Base-by-base conservation (phyloP, 1,139 yeast genomes). In the Geotrichum aggregatum region DNA sequence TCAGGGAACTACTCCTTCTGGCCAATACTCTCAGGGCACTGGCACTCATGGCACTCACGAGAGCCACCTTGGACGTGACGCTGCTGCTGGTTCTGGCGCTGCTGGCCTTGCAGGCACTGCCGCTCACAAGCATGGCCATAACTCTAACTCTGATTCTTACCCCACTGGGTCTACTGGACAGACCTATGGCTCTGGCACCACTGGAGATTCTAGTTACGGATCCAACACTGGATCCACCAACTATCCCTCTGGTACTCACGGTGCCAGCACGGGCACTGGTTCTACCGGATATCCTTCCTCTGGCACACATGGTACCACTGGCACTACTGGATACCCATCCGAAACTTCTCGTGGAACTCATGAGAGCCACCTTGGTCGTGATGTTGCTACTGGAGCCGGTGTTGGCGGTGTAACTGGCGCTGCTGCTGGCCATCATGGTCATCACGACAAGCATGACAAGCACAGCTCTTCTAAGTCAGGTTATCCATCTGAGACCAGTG, bases 371-470 rank as follows among this genome's bases (percentile, higher is more conserved):
- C 47, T 47, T 40, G 51, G 50, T 21, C 44, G 47, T 19, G 55
- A 46, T 38, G 21, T n/a, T n/a, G 46, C 46, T 19, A 21, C 34
- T 34, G 45, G 42, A 1, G 35, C 26, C 14, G 52, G 49, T 35
- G 52, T 39, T 22, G 40, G 51, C 31, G 57, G 52, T 35, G 48
- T 52, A 16, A 50, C 51, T 24, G 47, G 26, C n/a, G 52, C 42
- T 19, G 46, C 28, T 22, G 21, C 50, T 36, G 24, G 31, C 45
- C 40, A 35, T 18, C 31, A 28, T 24, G 43, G 43, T 13, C 42
- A 44, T 10, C 35, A 44, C 39, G 19, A 45, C 43, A 22, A 45
- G 43, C 41, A 35, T 14, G 33, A 33, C 41, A 16, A 48, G 18
- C 21, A 33, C 31, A 19, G 34, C 31, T 3, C 39, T 36, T 19